Evolutionary conservation across 257 asterid genomes (phyloP).

Genomic region (Fraxinus pennsylvanica): DNA sequence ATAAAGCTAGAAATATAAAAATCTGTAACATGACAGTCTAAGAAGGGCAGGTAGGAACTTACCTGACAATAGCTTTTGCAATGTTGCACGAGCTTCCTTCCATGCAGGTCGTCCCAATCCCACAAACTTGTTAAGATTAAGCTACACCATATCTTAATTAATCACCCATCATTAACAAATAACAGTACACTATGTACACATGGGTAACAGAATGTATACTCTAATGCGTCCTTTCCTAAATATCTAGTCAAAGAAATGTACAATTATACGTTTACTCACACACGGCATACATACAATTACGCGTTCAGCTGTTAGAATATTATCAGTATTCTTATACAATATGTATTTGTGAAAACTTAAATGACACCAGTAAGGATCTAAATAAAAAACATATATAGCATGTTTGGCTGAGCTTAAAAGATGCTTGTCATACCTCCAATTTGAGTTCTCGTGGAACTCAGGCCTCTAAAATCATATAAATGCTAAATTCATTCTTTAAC

Average conservation of each 20-base stretch:
- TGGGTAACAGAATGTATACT: not conserved
- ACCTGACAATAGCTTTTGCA: constrained; percentile 92
- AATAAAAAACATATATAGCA: too few relatives aligned
- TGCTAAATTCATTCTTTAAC: too few relatives aligned
- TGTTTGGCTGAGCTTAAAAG: not conserved
- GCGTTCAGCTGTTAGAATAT: not conserved
- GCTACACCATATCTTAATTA: constrained; percentile 41
- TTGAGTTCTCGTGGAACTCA: too few relatives aligned
- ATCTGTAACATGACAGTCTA: not conserved
- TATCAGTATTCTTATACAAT: too few relatives aligned
- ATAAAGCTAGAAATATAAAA: not conserved
- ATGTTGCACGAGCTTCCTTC: constrained; percentile 88
- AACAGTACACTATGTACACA: not conserved
- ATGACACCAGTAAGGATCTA: too few relatives aligned
- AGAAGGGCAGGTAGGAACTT: constrained; percentile 6
- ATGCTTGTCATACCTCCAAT: too few relatives aligned
- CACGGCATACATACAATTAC: not conserved
- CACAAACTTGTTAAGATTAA: constrained; percentile 81
- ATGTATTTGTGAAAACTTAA: too few relatives aligned
- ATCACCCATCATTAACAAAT: constrained; percentile 17
- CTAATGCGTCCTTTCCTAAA: not conserved
- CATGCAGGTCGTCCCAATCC: constrained; percentile 84
- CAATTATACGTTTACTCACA: not conserved
- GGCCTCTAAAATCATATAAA: too few relatives aligned
- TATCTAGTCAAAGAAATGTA: constrained; percentile 18